Base-by-base conservation (phyloP, 139 green algal genomes). In the Nannochloris sp. region DNA sequence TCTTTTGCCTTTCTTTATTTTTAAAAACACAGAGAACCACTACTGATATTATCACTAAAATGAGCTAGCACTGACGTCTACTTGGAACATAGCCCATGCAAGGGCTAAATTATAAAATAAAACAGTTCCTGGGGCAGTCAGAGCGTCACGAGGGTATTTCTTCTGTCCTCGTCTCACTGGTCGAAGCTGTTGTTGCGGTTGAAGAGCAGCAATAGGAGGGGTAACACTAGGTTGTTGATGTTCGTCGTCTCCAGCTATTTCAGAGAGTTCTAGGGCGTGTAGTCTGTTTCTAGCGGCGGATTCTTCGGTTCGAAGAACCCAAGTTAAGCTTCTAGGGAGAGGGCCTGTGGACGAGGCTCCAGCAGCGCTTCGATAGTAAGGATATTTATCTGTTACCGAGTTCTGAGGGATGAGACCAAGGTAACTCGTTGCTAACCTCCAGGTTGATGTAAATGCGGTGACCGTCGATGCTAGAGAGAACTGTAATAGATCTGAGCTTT, bases 11-110 rank as follows among this genome's bases (percentile, higher is more conserved):
- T 54, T 19, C 6, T 57, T 25, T 57, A 53, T 53, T n/a, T 27
- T 27, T 53, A 53, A 5, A 53, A 15, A 53, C 23, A 53, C 37
- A 45, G 37, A 45, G 12, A 9, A 45, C 37, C 37, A 12, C 12
- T 45, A 45, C 9, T 45, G 33, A 57, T 57, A 19, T 29, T 33
- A 31, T 14, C 7, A 33, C 47, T 64, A 64, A 8, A 64, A 48
- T 14, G 56, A 54, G 12, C 42, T 69, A 66, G 53, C 61, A n/a
- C 56, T 29, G 24, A 76, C 37, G 31, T 73, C 63, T 31, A 72
- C 65, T 36, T 46, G 45, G 64, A 77, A 68, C 44, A 77, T 44
- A 24, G 55, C 31, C 70, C 70, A 73, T 31, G 35, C 70, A 34
- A 77, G 55, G n/a, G 67, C 33, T 2, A 39, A 35, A 54, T 77